Conservation (phyloP, 2,329 filamentous ascomycete species). For the Apiospora arundinis region DNA sequence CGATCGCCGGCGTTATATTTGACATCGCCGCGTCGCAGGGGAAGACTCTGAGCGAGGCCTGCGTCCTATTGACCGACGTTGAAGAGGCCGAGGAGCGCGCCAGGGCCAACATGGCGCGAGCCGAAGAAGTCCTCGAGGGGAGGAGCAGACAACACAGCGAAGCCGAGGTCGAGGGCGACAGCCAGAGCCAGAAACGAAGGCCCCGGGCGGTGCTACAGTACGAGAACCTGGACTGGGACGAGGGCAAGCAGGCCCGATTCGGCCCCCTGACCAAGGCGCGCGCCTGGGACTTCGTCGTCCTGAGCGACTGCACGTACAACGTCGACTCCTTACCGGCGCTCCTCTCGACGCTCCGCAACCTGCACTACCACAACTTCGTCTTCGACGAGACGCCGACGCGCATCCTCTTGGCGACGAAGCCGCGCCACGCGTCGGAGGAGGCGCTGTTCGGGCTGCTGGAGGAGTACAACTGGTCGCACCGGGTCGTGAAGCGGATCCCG, state of each 20-base stretch:
- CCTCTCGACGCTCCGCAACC: conserved; percentile 57
- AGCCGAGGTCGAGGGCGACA: background rate
- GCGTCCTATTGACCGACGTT: conserved; percentile 61
- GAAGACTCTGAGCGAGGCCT: conserved; percentile 27
- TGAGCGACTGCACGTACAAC: conserved; percentile 69
- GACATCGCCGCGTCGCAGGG: conserved; percentile 31
- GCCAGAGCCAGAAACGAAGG: background rate
- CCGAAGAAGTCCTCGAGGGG: conserved; percentile 23
- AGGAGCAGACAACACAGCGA: background rate
- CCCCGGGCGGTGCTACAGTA: conserved; percentile 46
- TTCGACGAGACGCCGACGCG: conserved; percentile 39
- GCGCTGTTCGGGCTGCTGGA: conserved; percentile 55
- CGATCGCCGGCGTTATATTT: conserved; percentile 47
- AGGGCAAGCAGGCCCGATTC: conserved; percentile 53
- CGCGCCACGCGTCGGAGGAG: conserved; percentile 59
- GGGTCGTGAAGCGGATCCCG: conserved; percentile 49
- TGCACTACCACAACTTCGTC: conserved; percentile 48
- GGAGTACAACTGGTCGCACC: conserved; percentile 50
- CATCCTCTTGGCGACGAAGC: conserved; percentile 62
- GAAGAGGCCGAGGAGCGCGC: conserved; percentile 59
- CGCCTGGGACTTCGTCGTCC: conserved; percentile 59
- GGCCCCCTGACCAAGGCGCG: conserved; percentile 46
- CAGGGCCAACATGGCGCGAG: conserved; percentile 51
- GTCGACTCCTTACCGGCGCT: conserved; percentile 60
- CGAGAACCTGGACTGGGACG: conserved; percentile 64